Percentiles rank a stretch among this genome's conserved stretches.
phyloP scores from a whole-genome alignment of 257 asterid genomes.

The Gentiana straminea region DNA sequence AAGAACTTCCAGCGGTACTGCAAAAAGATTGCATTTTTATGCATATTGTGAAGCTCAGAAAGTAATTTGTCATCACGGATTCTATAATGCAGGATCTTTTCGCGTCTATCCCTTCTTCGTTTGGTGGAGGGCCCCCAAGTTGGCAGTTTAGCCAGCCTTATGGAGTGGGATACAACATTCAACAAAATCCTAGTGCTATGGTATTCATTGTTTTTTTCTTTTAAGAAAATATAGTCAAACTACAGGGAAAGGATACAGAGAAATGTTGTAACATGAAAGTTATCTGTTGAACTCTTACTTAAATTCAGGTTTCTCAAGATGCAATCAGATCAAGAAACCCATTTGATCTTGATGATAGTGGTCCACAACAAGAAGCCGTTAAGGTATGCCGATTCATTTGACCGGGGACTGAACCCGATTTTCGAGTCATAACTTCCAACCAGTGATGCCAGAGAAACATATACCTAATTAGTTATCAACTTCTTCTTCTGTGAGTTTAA shows the following conservation, averaged over 20 bases:
- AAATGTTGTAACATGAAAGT: too few species aligned
- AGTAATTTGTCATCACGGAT: background rate
- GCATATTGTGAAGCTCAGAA: background rate
- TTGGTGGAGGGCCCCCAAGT: constrained; percentile 30
- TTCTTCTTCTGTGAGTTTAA: background rate
- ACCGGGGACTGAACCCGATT: background rate
- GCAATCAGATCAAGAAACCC: constrained; percentile 52
- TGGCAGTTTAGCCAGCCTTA: constrained; percentile 48
- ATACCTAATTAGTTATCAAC: too few species aligned
- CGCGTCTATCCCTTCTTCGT: constrained; percentile 26
- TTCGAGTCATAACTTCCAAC: background rate
- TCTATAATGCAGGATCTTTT: constrained; percentile 50
- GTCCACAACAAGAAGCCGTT: constrained; percentile 35
- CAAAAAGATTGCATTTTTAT: background rate
- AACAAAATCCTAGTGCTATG: constrained; percentile 37
- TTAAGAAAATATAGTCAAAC: background rate
- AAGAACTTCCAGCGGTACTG: constrained; percentile 70
- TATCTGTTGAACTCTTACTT: background rate
- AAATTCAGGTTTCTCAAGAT: constrained; percentile 7
- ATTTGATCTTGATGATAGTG: constrained; percentile 46
- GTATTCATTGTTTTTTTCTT: constrained; percentile 18
- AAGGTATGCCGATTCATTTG: constrained; percentile 28
- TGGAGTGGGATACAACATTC: constrained; percentile 43
- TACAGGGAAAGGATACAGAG: background rate
- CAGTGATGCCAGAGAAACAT: background rate